Evolutionary conservation across 495 filamentous ascomycete genomes (phyloP).

Genomic region (Entonaema liquescens): DNA sequence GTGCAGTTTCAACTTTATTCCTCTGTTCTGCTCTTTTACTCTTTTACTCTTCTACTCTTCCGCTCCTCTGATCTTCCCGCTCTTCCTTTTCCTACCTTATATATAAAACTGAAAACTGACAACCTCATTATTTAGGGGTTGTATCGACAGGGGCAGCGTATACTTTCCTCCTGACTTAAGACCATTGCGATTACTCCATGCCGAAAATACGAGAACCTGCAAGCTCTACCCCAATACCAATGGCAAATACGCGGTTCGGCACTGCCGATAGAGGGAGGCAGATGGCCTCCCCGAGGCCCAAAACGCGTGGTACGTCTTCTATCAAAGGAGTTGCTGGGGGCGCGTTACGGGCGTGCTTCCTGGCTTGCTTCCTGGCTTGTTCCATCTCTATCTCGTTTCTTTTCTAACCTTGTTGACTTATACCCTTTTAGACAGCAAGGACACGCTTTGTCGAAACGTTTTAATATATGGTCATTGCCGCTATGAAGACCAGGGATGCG

Average conservation of each 20-base stretch:
- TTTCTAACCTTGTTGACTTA: conserved; percentile 10
- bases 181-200: conserved; percentile 30
- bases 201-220: conserved; percentile 32
- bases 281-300: conserved; percentile 61
- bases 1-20: conserved; percentile 3
- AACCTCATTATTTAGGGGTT: conserved; percentile 17
- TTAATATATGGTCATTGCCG: conserved; percentile 94
- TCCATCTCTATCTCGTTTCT: neutral
- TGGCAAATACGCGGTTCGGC: conserved; percentile 57
- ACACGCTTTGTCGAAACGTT: conserved; percentile 91
- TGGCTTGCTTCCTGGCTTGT: neutral
- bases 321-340: neutral
- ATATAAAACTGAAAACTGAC: conserved; percentile 1
- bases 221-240: conserved; percentile 35
- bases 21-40: conserved; percentile 1
- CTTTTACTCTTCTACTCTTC: conserved; percentile 5
- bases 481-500: conserved; percentile 89
- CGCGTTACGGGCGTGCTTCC: neutral
- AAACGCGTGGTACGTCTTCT: conserved; percentile 55
- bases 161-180: conserved; percentile 22
- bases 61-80: neutral
- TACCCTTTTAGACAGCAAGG: conserved; percentile 65
- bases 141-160: conserved; percentile 36
- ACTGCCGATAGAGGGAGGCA: conserved; percentile 57
- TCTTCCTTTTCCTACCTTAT: neutral